Conservation (phyloP, 768 basidiomycete species). For the Boletus speciosus region DNA sequence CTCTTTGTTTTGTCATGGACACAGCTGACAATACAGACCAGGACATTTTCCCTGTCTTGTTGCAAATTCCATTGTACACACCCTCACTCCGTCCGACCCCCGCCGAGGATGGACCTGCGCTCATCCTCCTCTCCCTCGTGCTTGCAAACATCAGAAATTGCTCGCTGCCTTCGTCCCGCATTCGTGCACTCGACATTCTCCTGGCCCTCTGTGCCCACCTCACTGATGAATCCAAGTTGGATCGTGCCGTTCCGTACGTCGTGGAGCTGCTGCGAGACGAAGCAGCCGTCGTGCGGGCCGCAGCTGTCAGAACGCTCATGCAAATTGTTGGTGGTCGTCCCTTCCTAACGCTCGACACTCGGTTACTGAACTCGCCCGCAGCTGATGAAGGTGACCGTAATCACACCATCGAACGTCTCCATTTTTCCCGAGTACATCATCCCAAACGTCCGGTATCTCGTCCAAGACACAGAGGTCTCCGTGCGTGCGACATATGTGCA, state of each 20-base stretch:
- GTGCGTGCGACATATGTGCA: conserved; percentile 81
- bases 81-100: conserved; percentile 47
- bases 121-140: conserved; percentile 83
- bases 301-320: conserved; percentile 72
- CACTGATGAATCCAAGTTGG: conserved; percentile 93
- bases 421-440: conserved; percentile 96
- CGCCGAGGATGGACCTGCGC: conserved; percentile 80
- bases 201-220: conserved; percentile 76
- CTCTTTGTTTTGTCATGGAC: too few species aligned
- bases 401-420: conserved; percentile 57
- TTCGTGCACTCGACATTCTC: conserved; percentile 82
- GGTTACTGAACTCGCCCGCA: conserved; percentile 33
- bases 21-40: conserved; percentile 27
- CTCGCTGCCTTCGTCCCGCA: conserved; percentile 77
- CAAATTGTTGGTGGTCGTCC: conserved; percentile 61
- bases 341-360: background rate
- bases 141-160: conserved; percentile 90
- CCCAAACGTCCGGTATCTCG: conserved; percentile 80
- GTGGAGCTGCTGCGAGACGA: conserved; percentile 89
- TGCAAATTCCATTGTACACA: conserved; percentile 56
- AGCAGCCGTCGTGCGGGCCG: conserved; percentile 73
- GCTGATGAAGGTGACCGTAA: conserved; percentile 65
- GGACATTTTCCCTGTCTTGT: conserved; percentile 76
- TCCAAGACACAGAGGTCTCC: conserved; percentile 81
- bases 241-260: conserved; percentile 89